Percentiles rank a stretch among this genome's conserved stretches.
Conservation (phyloP, 768 basidiomycete genomes). For the Suillus weaverae region DNA sequence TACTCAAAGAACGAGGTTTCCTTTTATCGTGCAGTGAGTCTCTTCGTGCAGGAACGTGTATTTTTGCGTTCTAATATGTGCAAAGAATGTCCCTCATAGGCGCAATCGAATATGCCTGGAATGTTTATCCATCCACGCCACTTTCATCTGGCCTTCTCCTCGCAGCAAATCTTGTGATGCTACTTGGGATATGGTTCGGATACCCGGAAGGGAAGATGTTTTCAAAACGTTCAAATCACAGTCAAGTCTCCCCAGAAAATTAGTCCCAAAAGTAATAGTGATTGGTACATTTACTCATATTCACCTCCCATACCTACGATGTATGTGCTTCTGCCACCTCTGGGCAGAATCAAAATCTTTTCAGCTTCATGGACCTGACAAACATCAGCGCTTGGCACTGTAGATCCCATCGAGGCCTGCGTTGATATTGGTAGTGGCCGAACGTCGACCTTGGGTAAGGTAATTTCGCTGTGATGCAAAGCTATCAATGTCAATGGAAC, state of each 20-base stretch:
- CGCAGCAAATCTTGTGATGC: constrained; percentile 48
- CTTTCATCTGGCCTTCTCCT: constrained; percentile 61
- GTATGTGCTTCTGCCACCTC: constrained; percentile 80
- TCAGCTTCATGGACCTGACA: constrained; percentile 86
- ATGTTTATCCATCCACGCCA: constrained; percentile 78
- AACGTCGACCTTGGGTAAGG: constrained; percentile 72
- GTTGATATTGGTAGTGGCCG: constrained; percentile 55
- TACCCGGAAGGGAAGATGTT: constrained; percentile 38
- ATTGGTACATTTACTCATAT: constrained; percentile 14
- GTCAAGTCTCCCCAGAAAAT: not conserved
- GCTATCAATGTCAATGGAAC: constrained; percentile 81
- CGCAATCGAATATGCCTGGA: constrained; percentile 84
- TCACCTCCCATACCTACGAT: constrained; percentile 67
- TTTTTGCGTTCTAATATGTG: constrained; percentile 1
- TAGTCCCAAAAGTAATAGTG: not conserved
- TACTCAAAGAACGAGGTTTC: constrained; percentile 70
- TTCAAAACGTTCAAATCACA: constrained; percentile 4
- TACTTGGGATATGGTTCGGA: constrained; percentile 58
- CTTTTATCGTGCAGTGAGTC: constrained; percentile 59
- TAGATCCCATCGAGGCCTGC: constrained; percentile 56
- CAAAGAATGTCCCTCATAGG: constrained; percentile 61
- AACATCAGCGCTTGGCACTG: constrained; percentile 68
- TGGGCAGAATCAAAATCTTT: constrained; percentile 76
- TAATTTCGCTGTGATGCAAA: constrained; percentile 77
- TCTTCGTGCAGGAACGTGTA: not conserved